Base-by-base conservation (phyloP, 1,139 yeast genomes). In the Blastobotrys proliferans region DNA sequence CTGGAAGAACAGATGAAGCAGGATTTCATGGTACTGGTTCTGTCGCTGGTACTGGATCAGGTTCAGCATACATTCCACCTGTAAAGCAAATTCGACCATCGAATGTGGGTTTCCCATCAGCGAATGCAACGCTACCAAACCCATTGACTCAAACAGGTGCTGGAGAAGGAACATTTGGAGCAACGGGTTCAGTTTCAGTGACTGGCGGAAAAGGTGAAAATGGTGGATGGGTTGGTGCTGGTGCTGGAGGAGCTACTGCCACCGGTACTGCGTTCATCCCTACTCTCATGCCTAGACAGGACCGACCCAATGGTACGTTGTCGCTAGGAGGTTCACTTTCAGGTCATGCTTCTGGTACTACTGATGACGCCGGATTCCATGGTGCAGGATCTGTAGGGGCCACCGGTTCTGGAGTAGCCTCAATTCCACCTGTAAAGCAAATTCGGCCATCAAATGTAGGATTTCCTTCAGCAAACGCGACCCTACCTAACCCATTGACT, bases 201-300 rank as follows among this genome's bases (percentile, higher is more conserved):
- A 14, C 34, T 30, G 17, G 34, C 5, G 34, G 11, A 6, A 6
- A 21, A 6, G 20, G 6, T 14, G 8, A 6, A 6, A 14, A 18
- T 30, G 34, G 34, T 16, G 34, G 19, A 5, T 10, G 17, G 34
- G 34, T 14, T 9, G 19, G 34, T 30, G 14, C 6, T 16, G 34
- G 34, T 30, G 17, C 34, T n/a, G 34, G 8, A 6, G 19, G 19
- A 9, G 34, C 20, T 16, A 24, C 37, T 33, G 18, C 16, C n/a
- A n/a, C n/a, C n/a, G n/a, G n/a, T n/a, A n/a, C n/a, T n/a, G n/a
- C n/a, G n/a, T n/a, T n/a, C n/a, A n/a, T n/a, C n/a, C n/a, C n/a
- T n/a, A n/a, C n/a, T n/a, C n/a, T n/a, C n/a, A n/a, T n/a, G n/a
- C n/a, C n/a, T n/a, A n/a, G n/a, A n/a, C n/a, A n/a, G n/a, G n/a